Base-by-base conservation (phyloP, 2,329 filamentous ascomycete species). In the Venturia carpophila region DNA sequence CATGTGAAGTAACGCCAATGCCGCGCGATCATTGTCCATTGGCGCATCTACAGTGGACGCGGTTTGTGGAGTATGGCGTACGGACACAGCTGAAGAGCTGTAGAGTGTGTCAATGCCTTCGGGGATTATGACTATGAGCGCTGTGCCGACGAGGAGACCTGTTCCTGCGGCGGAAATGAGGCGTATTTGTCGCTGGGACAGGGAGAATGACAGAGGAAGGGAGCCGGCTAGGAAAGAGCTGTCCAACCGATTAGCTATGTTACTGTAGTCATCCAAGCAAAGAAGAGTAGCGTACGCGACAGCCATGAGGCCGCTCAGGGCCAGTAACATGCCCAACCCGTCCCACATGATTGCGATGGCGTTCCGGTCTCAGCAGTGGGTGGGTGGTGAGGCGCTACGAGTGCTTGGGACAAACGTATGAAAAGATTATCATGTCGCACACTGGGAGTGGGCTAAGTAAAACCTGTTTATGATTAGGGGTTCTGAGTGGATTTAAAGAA, bases 101-200 rank as follows among this genome's bases (percentile, higher is more conserved):
- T 94, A 91, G 66, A 97, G 83, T 3, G 94, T 93, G 74, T 97
- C 92, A 67, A 97, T 88, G 45, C 94, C 94, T 76, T 99, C 94
- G 0, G 94, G 94, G 71, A 99, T 96, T 73, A 99, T 97, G 41
- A 99, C 92, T 69, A 97, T 93, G 69, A 99, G 83, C 1, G 93
- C 93, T 37, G 94, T 97, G 43, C 94, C 94, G 19, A 99, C 92
- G 10, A 99, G 81, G 63, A 99, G 89, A 56, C 94, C 94, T 75
- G 96, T 91, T 64, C 94, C 94, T 74, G 97, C 85, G 66, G 92
- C 92, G 27, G 93, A 95, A 73, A 97, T 90, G 62, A 96, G 80
- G 73, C 93, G 88, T 66, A 97, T 80, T 75, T 96, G 91, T 55
- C 91, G 90, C 67, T 89, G 87, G 39, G 92, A 93, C 34, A 99